These are phyloP conservation scores for Entophlyctis luteolus DNA, from an alignment of 192 early-diverging fungal species.

Conservation along the genomic window DNA sequence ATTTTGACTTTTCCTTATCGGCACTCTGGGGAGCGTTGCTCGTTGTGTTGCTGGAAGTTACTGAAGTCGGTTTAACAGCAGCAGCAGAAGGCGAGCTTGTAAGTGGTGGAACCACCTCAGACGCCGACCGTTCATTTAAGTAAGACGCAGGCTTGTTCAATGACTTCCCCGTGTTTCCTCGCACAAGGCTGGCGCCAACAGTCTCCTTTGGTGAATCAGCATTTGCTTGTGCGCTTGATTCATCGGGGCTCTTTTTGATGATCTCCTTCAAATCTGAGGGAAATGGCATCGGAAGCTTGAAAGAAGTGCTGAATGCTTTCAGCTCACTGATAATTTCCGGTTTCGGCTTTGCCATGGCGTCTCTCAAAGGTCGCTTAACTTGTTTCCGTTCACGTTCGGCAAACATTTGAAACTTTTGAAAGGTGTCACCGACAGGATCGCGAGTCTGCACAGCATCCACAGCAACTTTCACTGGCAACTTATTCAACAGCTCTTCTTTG, in stretches of 20 bases:
- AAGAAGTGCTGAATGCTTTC: slow-evolving; percentile 71
- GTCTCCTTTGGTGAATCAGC: neutral
- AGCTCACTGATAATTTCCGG: slow-evolving; percentile 71
- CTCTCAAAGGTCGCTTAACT: slow-evolving; percentile 62
- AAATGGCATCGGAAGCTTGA: slow-evolving; percentile 45
- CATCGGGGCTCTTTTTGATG: slow-evolving; percentile 22
- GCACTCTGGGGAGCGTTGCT: neutral
- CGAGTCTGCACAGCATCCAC: neutral
- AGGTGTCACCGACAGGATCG: slow-evolving; percentile 39
- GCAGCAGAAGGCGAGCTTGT: neutral
- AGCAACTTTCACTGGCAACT: slow-evolving; percentile 18
- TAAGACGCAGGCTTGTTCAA: slow-evolving; percentile 1
- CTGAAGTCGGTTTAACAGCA: neutral
- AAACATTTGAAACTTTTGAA: slow-evolving; percentile 57
- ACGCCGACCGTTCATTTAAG: neutral
- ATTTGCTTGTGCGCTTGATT: neutral
- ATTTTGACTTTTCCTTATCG: slow-evolving; percentile 18
- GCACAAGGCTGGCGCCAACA: no score
- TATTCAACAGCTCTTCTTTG: slow-evolving; percentile 23
- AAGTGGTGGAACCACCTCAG: neutral
- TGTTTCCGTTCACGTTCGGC: slow-evolving; percentile 72
- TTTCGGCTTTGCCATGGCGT: slow-evolving; percentile 63
- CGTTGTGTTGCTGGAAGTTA: neutral
- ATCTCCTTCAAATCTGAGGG: slow-evolving; percentile 14
- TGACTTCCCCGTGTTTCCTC: no score